Evolutionary conservation across 805 yeast genomes (phyloP), one percentile per base, ranked within the genome.

Genomic region (Kregervanrija fluxuum): DNA sequence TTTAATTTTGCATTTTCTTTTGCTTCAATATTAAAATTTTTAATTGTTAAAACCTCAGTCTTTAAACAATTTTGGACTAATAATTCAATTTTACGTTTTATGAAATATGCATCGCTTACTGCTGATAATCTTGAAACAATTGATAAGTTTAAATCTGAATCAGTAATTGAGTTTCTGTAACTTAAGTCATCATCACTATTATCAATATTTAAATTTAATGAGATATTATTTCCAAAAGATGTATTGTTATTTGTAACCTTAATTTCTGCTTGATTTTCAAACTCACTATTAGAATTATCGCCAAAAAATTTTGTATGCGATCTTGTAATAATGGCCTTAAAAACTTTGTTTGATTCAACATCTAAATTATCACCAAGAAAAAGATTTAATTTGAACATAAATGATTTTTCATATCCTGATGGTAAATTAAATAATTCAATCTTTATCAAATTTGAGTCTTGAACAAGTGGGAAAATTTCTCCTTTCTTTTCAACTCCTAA

Each of bases 41-140:
- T 33, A 17, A 40, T 33, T 5, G 43, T 35, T n/a, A 60, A 44
- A 3, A 62, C 51, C 6, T 36, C 37, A 3, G 43, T 30, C n/a
- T 47, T 43, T 9, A 67, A 39, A 1, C 54, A 48, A 6, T 53
- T 44, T 10, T 63, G 47, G 4, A 67, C 52, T 9, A 62, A 38
- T 14, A 65, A 41, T 46, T 71, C 73, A 4, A 68, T 62, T 44
- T 66, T 61, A 34, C 68, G 55, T 47, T 62, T 61, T 1, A 68
- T 62, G 46, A 59, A 64, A 1, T 55, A 42, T 0, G 62, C 61
- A 50, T 70, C 70, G 36, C 61, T 62, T 35, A 61, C 54, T 1
- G 62, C 56, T 2, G 73, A 60, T 30, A 67, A 49, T 12, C 54
- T 48, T 8, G 65, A 53, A 15, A 54, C 47, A 33, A 60, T 57